Evolutionary conservation across 257 asterid species (phyloP).

Genomic region (Solanum sejunctum): DNA sequence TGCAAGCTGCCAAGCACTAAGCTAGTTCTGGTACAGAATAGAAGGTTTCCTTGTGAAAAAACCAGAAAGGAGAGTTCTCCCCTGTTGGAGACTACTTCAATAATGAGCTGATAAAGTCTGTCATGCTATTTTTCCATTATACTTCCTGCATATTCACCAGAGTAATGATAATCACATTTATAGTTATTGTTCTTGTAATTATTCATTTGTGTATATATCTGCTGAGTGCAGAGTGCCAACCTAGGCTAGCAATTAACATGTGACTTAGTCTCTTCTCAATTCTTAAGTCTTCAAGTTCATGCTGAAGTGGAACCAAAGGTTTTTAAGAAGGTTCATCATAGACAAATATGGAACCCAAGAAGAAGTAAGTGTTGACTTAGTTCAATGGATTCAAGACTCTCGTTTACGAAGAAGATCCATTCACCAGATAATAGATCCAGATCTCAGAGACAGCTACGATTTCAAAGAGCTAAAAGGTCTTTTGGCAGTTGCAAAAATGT

Average conservation of each 20-base stretch:
- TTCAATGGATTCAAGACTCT: constrained; percentile 65
- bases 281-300: neutral
- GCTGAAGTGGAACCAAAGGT: neutral
- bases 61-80: neutral
- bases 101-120: neutral
- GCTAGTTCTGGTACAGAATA: neutral
- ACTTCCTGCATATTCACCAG: neutral
- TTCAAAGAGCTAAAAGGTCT: constrained; percentile 53
- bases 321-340: neutral
- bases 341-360: neutral
- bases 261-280: neutral
- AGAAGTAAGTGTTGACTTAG: constrained; percentile 43
- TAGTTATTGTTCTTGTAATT: neutral
- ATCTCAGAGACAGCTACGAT: constrained; percentile 56
- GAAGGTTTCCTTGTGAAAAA: neutral
- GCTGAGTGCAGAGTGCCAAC: neutral
- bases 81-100: neutral
- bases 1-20: neutral
- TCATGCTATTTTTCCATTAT: neutral
- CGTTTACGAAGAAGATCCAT: constrained; percentile 31
- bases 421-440: constrained; percentile 79
- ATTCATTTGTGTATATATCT: neutral
- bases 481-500: constrained; percentile 60
- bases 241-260: neutral
- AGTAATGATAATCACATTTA: neutral